Evolutionary conservation across 148 eudicot species (phyloP), one percentile per base, ranked within the genome.

Genomic region (Nepenthes gracilis): DNA sequence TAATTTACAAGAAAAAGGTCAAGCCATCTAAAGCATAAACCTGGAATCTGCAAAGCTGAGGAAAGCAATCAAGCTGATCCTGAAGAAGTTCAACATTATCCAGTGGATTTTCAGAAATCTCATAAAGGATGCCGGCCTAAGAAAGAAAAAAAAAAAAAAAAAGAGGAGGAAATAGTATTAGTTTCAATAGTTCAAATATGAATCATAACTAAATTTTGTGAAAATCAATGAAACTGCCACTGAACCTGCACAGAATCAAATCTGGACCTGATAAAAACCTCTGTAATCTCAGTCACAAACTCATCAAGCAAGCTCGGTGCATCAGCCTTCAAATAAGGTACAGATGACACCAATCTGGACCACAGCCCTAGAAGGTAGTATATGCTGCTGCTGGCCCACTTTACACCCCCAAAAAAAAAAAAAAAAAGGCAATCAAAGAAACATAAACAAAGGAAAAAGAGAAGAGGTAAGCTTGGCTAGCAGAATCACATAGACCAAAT

Each of bases 381-480:
- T 33, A 88, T 83, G 70, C 98, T 92, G 85, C 82, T 81, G 81
- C 96, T 83, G 43, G 98, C 90, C 98, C 98, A 92, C 98, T 92
- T 59, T 59, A 64, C 54, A 7, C 54, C 13, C 54, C 54, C 54
- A 0, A 1, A 50, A 2, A 50, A 50, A 50, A 50, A 12, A 14
- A 12, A 47, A 47, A 7, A 48, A 48, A 23, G 23, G 23, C 23
- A 23, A 23, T 23, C 23, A 23, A 23, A 23, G 23, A 23, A 23
- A 23, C 45, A 40, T 0, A 40, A 40, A 40, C 4, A 40, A 40
- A 40, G 45, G 8, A 40, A 40, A 40, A 4, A 40, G 45, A n/a
- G n/a, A 52, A 52, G 32, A 52, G n/a, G 15, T 52, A 32, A 12
- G 45, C 45, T 40, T 40, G 4, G 45, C 8, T 8, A 40, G 45